Percentiles rank a stretch among this genome's conserved stretches.
phyloP scores from a whole-genome alignment of 495 filamentous ascomycete genomes.

The Monascus purpureus region DNA sequence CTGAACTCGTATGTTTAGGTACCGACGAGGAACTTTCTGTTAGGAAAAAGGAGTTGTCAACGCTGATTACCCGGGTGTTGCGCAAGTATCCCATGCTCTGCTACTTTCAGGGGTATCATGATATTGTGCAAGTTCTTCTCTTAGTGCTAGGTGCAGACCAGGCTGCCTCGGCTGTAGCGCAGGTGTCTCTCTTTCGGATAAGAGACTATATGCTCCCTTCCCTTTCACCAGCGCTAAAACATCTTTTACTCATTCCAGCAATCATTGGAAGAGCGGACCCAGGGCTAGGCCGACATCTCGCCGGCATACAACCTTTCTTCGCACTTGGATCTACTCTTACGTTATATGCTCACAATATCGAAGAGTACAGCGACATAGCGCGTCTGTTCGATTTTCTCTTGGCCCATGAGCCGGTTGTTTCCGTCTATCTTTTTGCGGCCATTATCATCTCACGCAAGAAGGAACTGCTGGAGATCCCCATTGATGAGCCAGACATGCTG shows the following conservation, averaged over 20 bases:
- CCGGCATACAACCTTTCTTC: constrained; percentile 73
- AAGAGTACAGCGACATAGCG: constrained; percentile 74
- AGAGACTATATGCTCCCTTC: constrained; percentile 95
- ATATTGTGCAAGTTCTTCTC: constrained; percentile 93
- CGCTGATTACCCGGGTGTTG: constrained; percentile 62
- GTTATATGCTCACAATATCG: constrained; percentile 90
- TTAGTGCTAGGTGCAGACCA: constrained; percentile 56
- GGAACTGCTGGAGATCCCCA: constrained; percentile 68
- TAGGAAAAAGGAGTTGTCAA: constrained; percentile 58
- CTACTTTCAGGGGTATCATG: constrained; percentile 98
- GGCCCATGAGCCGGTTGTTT: constrained; percentile 69
- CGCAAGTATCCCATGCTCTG: constrained; percentile 71
- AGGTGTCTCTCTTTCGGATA: constrained; percentile 76
- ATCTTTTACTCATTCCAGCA: constrained; percentile 71
- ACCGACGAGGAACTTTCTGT: constrained; percentile 43
- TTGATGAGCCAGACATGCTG: constrained; percentile 87
- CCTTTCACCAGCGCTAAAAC: constrained; percentile 63
- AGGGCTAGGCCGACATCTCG: constrained; percentile 54
- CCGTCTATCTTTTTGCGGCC: constrained; percentile 82
- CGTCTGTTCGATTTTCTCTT: constrained; percentile 85
- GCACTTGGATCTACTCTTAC: constrained; percentile 82
- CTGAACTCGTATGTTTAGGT: constrained; percentile 9
- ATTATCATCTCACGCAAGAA: constrained; percentile 66
- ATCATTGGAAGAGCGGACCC: constrained; percentile 60
- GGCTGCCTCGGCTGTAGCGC: constrained; percentile 46